phyloP scores from a whole-genome alignment of 768 basidiomycete species.

The Hydnum rufescens region DNA sequence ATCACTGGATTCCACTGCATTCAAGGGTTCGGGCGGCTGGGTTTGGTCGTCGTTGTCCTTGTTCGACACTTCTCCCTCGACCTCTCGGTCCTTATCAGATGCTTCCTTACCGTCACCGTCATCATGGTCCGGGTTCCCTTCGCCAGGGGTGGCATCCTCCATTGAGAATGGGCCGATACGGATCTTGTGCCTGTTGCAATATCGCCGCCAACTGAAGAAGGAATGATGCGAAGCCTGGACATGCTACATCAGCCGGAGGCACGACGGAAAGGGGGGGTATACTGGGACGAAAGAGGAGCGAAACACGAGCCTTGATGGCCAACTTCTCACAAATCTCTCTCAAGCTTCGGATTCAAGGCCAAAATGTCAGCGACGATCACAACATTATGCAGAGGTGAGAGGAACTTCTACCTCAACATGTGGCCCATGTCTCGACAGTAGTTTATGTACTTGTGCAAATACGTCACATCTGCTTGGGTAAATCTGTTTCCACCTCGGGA shows the following conservation, averaged over 20 bases:
- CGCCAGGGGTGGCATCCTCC: no score
- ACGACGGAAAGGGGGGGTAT: no score
- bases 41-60: not conserved
- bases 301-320: constrained; percentile 53
- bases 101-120: not conserved
- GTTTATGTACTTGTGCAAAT: constrained; percentile 75
- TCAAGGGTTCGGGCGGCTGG: no score
- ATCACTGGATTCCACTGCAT: no score
- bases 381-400: constrained; percentile 15
- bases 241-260: not conserved
- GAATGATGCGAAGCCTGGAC: constrained; percentile 71
- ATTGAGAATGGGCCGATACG: constrained; percentile 71
- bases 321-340: constrained; percentile 78
- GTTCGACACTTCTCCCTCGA: constrained; percentile 10
- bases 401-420: constrained; percentile 35
- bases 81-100: constrained; percentile 23
- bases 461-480: constrained; percentile 63
- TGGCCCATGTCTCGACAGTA: constrained; percentile 78
- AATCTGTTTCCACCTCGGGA: constrained; percentile 80
- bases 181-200: constrained; percentile 85
- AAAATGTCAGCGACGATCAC: constrained; percentile 1
- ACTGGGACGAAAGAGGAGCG: no score
- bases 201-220: constrained; percentile 46
- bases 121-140: constrained; percentile 24
- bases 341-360: constrained; percentile 21